Conservation (phyloP, 768 basidiomycete species). For the Serendipita indica region DNA sequence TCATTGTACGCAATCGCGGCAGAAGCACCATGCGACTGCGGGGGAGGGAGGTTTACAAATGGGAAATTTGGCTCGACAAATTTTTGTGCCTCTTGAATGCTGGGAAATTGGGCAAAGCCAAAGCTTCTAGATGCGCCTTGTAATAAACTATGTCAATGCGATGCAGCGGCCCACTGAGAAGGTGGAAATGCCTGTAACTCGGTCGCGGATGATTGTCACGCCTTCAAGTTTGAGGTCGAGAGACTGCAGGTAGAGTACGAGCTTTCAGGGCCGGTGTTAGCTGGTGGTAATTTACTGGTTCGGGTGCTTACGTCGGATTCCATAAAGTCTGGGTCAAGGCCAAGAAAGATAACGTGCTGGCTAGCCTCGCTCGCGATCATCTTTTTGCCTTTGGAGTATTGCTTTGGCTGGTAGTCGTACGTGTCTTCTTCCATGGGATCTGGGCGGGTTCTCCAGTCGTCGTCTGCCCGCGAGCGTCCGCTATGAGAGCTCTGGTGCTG, state of each 20-base stretch:
- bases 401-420: background rate
- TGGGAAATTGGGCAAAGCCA: conserved; percentile 89
- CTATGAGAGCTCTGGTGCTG: conserved; percentile 21
- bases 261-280: conserved; percentile 32
- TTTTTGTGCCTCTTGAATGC: conserved; percentile 69
- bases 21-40: conserved; percentile 73
- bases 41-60: conserved; percentile 82
- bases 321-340: conserved; percentile 79
- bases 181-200: conserved; percentile 87
- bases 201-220: conserved; percentile 92
- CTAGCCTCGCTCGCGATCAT: conserved; percentile 76
- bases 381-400: conserved; percentile 34
- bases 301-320: conserved; percentile 72
- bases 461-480: conserved; percentile 15
- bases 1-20: conserved; percentile 54
- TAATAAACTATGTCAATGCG: conserved; percentile 46
- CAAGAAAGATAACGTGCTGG: conserved; percentile 89
- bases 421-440: conserved; percentile 25
- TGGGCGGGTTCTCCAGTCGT: conserved; percentile 33
- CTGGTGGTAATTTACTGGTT: conserved; percentile 16
- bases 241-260: conserved; percentile 61
- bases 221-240: conserved; percentile 66
- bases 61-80: conserved; percentile 88
- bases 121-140: conserved; percentile 90
- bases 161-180: conserved; percentile 54